A percentile compares a stretch with the other conserved stretches of the same genome.
Conservation (phyloP, 495 filamentous ascomycete genomes). For the Podospora bellae-mahoneyi region DNA sequence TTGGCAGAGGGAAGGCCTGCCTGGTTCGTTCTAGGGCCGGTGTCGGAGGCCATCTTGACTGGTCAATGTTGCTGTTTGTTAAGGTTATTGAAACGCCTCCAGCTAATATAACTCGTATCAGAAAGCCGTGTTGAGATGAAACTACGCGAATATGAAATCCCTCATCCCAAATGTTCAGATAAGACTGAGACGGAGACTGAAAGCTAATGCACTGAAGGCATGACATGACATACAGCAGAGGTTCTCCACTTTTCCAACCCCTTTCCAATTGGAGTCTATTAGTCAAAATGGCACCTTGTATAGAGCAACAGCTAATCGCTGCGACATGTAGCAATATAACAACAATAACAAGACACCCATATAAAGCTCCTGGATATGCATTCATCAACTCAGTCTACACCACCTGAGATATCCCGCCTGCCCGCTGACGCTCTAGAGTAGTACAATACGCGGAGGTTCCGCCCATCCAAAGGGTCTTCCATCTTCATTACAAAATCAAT, state of each 20-base stretch:
- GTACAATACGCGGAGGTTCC: not conserved
- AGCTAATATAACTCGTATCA: not conserved
- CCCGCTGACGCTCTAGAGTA: not conserved
- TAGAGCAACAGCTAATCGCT: not conserved
- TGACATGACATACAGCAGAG: not conserved
- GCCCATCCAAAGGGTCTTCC: not conserved
- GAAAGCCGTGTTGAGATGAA: not conserved
- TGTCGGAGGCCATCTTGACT: not conserved
- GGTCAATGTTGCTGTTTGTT: not conserved
- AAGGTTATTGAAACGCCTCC: too few species aligned
- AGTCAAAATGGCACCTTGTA: not conserved
- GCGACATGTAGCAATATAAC: not conserved
- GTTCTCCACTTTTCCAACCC: not conserved
- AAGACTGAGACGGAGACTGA: not conserved
- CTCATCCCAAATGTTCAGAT: not conserved
- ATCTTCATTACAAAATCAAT: not conserved
- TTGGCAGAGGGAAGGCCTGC: conserved; percentile 50
- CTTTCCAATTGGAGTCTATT: not conserved
- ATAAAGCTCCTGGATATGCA: not conserved
- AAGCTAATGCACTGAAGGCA: not conserved
- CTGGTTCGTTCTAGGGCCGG: conserved; percentile 20
- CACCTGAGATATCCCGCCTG: not conserved
- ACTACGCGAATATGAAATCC: not conserved
- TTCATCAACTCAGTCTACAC: not conserved
- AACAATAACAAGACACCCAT: not conserved